Evolutionary conservation across 2,329 filamentous ascomycete genomes (phyloP), one percentile per base, ranked within the genome.

Genomic region (Pestalotiopsis sp.): DNA sequence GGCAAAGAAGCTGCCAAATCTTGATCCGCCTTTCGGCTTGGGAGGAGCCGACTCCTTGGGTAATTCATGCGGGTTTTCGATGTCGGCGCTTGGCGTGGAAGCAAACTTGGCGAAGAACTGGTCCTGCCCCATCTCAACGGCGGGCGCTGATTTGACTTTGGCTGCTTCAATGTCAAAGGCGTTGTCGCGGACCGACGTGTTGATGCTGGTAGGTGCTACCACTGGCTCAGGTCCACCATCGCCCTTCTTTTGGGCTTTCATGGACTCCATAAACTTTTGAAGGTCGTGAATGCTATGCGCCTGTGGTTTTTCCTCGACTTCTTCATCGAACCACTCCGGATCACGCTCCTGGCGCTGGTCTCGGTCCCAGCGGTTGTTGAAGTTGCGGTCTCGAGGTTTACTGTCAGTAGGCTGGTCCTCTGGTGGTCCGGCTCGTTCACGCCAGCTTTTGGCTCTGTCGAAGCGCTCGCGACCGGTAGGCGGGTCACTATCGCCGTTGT

Each of bases 231-330:
- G 48, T 72, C 71, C 68, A 68, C 78, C 67, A 58, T 73, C 71
- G 4, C 76, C 70, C 61, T 77, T 81, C 73, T 85, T 88, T 70
- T 88, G 86, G 52, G 89, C 90, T 79, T 92, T 95, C 94, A 97
- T 97, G 71, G 86, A 87, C 73, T 97, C 93, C 85, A 97, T 97
- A 89, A 95, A 98, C 72, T 93, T 93, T 81, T 97, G 91, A 78
- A 98, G 97, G 72, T 98, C 94, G 75, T 97, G 94, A 74, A 93
- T 91, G 0, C 94, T 97, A 73, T 93, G 92, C 4, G 86, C 87
- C 73, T 91, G 88, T 44, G 87, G 82, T 73, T 91, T 89, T 64
- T 93, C 91, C 68, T 91, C 90, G 24, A 85, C 85, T 17, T 89
- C 89, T 68, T 91, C 87, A 75, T 97, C 94, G 79, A 97, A 85